Percentiles rank a stretch among this genome's conserved stretches.
phyloP scores from a whole-genome alignment of 2,329 filamentous ascomycete genomes.

The Xylariaceae sp. region DNA sequence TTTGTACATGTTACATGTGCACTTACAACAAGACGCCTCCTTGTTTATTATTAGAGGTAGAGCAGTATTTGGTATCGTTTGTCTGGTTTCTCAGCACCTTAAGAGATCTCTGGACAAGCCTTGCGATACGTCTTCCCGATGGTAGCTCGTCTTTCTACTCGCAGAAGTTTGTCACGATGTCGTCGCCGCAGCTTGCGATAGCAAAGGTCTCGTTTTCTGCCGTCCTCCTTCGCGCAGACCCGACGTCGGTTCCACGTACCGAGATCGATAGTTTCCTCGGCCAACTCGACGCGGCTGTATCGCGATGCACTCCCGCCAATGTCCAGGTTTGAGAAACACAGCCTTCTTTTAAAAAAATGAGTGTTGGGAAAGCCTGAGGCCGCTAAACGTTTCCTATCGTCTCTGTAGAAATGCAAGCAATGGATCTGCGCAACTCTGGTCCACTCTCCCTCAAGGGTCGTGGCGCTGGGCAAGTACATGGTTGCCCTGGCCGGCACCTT shows the following conservation, averaged over 20 bases:
- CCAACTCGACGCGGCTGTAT: conserved; percentile 58
- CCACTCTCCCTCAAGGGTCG: conserved; percentile 59
- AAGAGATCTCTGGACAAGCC: too few relatives aligned
- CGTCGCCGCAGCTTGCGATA: conserved; percentile 66
- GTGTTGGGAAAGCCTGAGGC: conserved; percentile 28
- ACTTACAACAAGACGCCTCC: too few relatives aligned
- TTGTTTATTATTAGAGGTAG: too few relatives aligned
- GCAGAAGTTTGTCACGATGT: conserved; percentile 39
- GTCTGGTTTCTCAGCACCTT: too few relatives aligned
- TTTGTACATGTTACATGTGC: too few relatives aligned
- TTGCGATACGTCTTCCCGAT: conserved; percentile 6
- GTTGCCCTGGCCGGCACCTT: conserved; percentile 61
- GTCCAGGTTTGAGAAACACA: conserved; percentile 73
- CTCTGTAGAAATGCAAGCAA: conserved; percentile 79
- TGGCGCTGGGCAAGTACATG: conserved; percentile 70
- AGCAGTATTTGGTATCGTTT: too few relatives aligned
- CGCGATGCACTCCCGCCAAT: conserved; percentile 71
- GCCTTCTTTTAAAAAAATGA: conserved; percentile 35
- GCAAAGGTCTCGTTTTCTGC: conserved; percentile 74
- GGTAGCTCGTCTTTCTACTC: conserved; percentile 1
- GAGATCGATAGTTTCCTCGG: conserved; percentile 65
- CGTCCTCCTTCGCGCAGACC: conserved; percentile 67
- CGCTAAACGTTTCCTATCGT: conserved; percentile 33
- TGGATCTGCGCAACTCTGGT: conserved; percentile 74
- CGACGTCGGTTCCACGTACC: conserved; percentile 60